Evolutionary conservation across 1,139 yeast genomes (phyloP), one percentile per base, ranked within the genome.

Genomic region (Protomyces inundatus): DNA sequence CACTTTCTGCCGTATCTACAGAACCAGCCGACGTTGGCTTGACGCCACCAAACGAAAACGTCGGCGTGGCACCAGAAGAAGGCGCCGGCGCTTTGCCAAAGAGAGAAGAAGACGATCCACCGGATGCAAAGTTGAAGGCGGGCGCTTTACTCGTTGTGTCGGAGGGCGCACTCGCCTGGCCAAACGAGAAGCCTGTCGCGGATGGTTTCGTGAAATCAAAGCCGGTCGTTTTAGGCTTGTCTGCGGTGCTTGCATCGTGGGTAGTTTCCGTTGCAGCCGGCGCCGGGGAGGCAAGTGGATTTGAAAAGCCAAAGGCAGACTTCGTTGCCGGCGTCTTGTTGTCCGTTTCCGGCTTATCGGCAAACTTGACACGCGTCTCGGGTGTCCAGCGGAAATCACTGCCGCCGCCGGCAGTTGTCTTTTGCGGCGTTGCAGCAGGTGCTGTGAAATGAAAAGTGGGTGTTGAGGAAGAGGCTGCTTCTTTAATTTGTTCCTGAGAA

Each of bases 331-430:
- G 65, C 10, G 61, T 33, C 12, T 14, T 33, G 12, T n/a, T 6
- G 12, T 55, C 72, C 74, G 10, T 69, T 12, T 58, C 51, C 2
- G 40, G 60, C 12, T 23, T 37, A 37, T 63, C 35, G 16, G 73
- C 76, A 67, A 75, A 74, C 68, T 73, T 74, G 67, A 75, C 73
- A 16, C 74, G 73, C 60, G 72, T 70, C 52, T 72, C 76, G 3
- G 77, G 77, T 30, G 74, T 70, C 77, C 78, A 75, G 5, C 70
- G 52, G 45, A 66, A 66, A 55, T 62, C 62, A 16, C 39, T 52
- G 23, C 37, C 40, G n/a, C 45, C 46, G 12, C 39, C 45, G 12
- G 33, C 56, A 1, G 56, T 37, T 35, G 36, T 10, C 53, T 51
- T 40, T 16, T 14, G 23, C 5, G 62, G 62, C 12, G 62, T 40